Evolutionary conservation across 2,329 filamentous ascomycete genomes (phyloP).

Genomic region (Ophiostoma angusticollis): DNA sequence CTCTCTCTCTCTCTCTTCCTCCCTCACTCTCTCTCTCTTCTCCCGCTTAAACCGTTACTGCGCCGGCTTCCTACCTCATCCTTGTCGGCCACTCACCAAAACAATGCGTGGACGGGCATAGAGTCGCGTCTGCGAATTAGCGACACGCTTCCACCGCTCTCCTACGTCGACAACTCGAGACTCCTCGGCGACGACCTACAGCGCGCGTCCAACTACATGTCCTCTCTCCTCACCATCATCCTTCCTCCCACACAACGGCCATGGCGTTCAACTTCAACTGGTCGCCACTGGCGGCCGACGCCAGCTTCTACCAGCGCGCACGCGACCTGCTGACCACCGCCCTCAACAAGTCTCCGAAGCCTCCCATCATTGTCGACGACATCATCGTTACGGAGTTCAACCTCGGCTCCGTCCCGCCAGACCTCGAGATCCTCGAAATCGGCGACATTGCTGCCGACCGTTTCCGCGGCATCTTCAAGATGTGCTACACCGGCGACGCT

Average conservation of each 20-base stretch:
- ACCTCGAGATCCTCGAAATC: conserved; percentile 94
- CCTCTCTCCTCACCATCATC: not conserved
- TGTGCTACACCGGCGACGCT: conserved; percentile 93
- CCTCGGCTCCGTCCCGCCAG: conserved; percentile 83
- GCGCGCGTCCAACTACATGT: too few relatives aligned
- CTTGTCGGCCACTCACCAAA: too few relatives aligned
- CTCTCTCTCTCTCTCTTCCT: not conserved
- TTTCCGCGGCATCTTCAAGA: conserved; percentile 97
- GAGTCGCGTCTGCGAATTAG: too few relatives aligned
- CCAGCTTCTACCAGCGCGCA: conserved; percentile 76
- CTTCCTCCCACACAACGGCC: conserved; percentile 11
- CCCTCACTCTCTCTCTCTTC: too few relatives aligned
- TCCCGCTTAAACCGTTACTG: too few relatives aligned
- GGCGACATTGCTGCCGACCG: conserved; percentile 93
- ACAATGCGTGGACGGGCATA: too few relatives aligned
- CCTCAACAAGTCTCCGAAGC: conserved; percentile 94
- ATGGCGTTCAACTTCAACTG: conserved; percentile 99
- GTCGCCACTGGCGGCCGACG: conserved; percentile 95
- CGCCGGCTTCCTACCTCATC: too few relatives aligned
- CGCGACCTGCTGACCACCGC: conserved; percentile 90
- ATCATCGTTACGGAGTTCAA: conserved; percentile 98
- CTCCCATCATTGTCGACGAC: conserved; percentile 97
- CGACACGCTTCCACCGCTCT: too few relatives aligned
- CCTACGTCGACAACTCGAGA: too few relatives aligned
- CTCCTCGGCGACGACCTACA: not conserved